Conservation (phyloP, 106 monocot species). For the Xerophyta viscosa region DNA sequence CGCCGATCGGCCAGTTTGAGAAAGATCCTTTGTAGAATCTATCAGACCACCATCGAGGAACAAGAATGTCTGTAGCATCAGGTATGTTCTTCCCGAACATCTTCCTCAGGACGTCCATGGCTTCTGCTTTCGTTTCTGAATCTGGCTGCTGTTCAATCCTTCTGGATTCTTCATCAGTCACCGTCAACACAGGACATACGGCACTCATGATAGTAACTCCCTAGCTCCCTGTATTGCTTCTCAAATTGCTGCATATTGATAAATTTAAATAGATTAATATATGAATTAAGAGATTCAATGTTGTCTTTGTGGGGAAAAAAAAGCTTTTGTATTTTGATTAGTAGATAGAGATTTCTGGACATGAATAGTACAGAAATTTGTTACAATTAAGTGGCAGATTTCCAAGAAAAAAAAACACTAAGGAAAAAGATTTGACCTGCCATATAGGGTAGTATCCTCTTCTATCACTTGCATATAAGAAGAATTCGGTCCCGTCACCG, state of each 20-base stretch:
- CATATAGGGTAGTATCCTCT: slow-evolving; percentile 67
- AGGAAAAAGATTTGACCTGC: too few relatives aligned
- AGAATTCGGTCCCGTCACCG: slow-evolving; percentile 60
- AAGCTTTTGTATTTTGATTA: too few relatives aligned
- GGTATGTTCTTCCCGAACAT: slow-evolving; percentile 67
- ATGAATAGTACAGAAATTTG: too few relatives aligned
- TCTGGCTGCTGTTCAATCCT: slow-evolving; percentile 77
- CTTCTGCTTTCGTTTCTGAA: slow-evolving; percentile 41
- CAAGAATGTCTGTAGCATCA: slow-evolving; percentile 55
- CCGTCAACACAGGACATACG: too few relatives aligned
- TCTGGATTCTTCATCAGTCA: slow-evolving; percentile 74
- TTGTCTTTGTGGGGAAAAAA: too few relatives aligned
- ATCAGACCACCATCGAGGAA: slow-evolving; percentile 84
- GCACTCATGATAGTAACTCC: slow-evolving; percentile 45
- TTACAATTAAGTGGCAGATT: too few relatives aligned
- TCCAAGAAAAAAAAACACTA: too few relatives aligned
- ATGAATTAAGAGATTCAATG: too few relatives aligned
- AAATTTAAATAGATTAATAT: too few relatives aligned
- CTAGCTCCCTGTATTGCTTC: slow-evolving; percentile 54
- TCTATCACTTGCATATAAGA: slow-evolving; percentile 54
- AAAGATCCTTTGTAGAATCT: slow-evolving; percentile 62
- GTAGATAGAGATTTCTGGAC: too few relatives aligned
- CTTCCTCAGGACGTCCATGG: slow-evolving; percentile 55
- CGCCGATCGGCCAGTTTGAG: slow-evolving; percentile 87
- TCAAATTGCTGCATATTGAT: slow-evolving; percentile 60